A percentile compares a stretch with the other conserved stretches of the same genome.
Conservation (phyloP, 371 early-diverging fungal genomes). For the Apophysomyces trapeziformis region DNA sequence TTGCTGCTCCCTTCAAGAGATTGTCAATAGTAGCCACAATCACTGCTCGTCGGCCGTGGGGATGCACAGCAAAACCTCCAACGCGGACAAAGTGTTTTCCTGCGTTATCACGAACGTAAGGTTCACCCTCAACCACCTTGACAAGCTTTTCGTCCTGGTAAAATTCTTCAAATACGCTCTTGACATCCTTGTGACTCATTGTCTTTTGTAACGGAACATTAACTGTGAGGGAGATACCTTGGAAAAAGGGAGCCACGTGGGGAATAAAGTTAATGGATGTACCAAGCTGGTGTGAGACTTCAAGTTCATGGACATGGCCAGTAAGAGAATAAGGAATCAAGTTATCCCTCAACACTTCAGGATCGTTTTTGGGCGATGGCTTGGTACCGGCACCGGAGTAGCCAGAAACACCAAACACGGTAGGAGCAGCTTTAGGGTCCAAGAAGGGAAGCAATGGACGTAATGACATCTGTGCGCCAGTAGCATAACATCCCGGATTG, state of each 20-base stretch:
- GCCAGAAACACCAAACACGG: slow-evolving; percentile 96
- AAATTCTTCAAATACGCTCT: slow-evolving; percentile 68
- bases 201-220: slow-evolving; percentile 79
- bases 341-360: slow-evolving; percentile 81
- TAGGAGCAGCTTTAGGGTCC: slow-evolving; percentile 59
- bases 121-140: slow-evolving; percentile 74
- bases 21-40: slow-evolving; percentile 96
- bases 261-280: slow-evolving; percentile 76
- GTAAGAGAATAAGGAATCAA: slow-evolving; percentile 91
- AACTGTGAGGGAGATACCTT: slow-evolving; percentile 91
- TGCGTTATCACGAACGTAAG: slow-evolving; percentile 87
- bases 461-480: slow-evolving; percentile 90
- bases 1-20: slow-evolving; percentile 95
- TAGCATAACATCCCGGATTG: slow-evolving; percentile 98
- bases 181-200: slow-evolving; percentile 68
- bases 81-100: slow-evolving; percentile 86
- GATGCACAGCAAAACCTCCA: slow-evolving; percentile 90
- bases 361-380: slow-evolving; percentile 93
- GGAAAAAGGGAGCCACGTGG: slow-evolving; percentile 93
- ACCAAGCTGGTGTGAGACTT: slow-evolving; percentile 84
- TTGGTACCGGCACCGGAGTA: slow-evolving; percentile 98
- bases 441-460: slow-evolving; percentile 78
- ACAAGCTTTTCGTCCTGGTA: slow-evolving; percentile 85
- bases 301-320: slow-evolving; percentile 95
- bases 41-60: slow-evolving; percentile 82